Evolutionary conservation across 2,329 filamentous ascomycete genomes (phyloP).

Genomic region (Alternaria metachromatica): DNA sequence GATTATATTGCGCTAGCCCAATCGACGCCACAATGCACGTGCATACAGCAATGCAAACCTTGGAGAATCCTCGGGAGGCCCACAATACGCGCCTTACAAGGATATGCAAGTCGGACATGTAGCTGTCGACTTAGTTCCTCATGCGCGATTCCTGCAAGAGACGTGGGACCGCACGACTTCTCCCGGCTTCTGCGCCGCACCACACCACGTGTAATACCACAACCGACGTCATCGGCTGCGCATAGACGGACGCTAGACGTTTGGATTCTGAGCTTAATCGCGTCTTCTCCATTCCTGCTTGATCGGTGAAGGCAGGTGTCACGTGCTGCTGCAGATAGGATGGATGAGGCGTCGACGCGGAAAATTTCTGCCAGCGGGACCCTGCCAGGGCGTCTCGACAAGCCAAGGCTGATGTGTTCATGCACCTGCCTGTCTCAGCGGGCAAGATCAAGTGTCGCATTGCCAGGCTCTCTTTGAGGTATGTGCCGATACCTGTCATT

Average conservation of each 20-base stretch:
- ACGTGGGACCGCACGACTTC: constrained; percentile 1
- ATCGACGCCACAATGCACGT: constrained; percentile 17
- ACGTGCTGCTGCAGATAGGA: constrained; percentile 1
- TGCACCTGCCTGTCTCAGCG: background rate
- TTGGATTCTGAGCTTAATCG: background rate
- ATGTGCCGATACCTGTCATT: background rate
- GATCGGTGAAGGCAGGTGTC: constrained; percentile 7
- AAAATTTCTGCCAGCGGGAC: background rate
- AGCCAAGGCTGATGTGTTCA: background rate
- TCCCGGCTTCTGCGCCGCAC: constrained; percentile 9
- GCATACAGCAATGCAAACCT: constrained; percentile 8
- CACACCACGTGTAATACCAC: constrained; percentile 4
- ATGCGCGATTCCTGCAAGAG: constrained; percentile 7
- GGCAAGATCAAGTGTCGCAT: background rate
- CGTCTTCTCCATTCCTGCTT: background rate
- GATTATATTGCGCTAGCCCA: constrained; percentile 21
- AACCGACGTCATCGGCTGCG: constrained; percentile 4
- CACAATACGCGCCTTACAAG: constrained; percentile 7
- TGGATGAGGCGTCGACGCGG: background rate
- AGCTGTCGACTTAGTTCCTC: constrained; percentile 2
- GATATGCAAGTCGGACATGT: constrained; percentile 5
- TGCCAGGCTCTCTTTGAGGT: background rate
- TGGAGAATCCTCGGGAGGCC: constrained; percentile 9
- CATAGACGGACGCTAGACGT: constrained; percentile 10
- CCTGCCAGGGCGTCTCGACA: background rate